Percentiles rank a stretch among this genome's conserved stretches.
Conservation (phyloP, 257 asterid species). For the Solanum sejunctum region DNA sequence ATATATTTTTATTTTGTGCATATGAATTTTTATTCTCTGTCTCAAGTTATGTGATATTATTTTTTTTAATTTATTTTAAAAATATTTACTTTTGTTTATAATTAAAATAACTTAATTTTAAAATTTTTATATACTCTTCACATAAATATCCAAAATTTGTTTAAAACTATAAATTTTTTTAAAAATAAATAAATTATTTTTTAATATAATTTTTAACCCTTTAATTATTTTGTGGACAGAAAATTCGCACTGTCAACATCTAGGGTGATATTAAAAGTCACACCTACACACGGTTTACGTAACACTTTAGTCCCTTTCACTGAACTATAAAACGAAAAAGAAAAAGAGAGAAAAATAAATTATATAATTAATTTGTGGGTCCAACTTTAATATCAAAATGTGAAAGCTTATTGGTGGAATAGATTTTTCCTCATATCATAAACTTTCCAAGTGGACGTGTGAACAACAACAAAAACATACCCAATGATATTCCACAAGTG, state of each 20-base stretch:
- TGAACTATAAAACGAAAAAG: neutral
- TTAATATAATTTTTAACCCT: neutral
- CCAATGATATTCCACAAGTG: too few species aligned
- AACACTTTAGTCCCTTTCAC: neutral
- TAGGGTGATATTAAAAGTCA: neutral
- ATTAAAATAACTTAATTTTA: too few species aligned
- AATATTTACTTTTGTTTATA: too few species aligned
- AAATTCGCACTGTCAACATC: neutral
- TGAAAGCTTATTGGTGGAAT: constrained; percentile 16
- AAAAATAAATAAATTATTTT: too few species aligned
- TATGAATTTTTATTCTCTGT: too few species aligned
- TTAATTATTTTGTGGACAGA: neutral
- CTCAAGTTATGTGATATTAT: too few species aligned
- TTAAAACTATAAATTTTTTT: too few species aligned
- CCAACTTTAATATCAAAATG: constrained; percentile 17
- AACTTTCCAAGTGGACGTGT: neutral
- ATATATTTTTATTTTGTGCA: too few species aligned
- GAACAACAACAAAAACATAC: too few species aligned
- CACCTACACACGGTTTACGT: neutral
- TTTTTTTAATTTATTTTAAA: too few species aligned
- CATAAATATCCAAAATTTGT: too few species aligned
- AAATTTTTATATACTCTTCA: too few species aligned
- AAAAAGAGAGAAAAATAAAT: neutral
- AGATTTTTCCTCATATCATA: constrained; percentile 19
- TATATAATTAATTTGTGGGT: neutral